Percentiles rank a stretch among this genome's conserved stretches.
Evolutionary conservation across 1,284 basidiomycete genomes (phyloP).

Genomic region (Ganoderma boninense): DNA sequence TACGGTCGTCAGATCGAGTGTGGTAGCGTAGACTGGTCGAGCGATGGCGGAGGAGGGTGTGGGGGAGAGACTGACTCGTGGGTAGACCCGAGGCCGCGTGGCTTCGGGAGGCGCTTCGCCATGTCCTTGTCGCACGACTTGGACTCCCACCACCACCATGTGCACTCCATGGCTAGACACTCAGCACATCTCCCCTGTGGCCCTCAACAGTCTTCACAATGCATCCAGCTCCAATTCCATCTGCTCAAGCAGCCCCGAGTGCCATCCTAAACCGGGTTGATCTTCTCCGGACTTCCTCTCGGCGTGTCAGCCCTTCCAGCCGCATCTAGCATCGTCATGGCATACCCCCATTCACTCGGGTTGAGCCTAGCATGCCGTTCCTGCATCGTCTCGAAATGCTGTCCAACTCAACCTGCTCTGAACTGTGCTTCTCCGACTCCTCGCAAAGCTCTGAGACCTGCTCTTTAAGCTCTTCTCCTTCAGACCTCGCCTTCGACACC

Average conservation of each 20-base stretch:
- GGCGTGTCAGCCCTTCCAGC: slow-evolving; percentile 9
- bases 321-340: neutral
- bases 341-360: neutral
- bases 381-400: slow-evolving; percentile 1
- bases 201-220: too few species aligned
- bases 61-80: neutral
- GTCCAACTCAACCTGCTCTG: slow-evolving; percentile 7
- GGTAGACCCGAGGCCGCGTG: neutral
- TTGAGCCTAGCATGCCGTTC: slow-evolving; percentile 6
- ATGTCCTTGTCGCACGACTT: neutral
- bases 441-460: slow-evolving; percentile 5
- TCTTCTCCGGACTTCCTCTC: neutral
- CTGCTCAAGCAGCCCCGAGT: neutral
- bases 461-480: neutral
- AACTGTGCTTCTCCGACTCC: neutral
- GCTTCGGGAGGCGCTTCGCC: neutral
- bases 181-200: neutral
- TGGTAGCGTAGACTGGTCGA: neutral
- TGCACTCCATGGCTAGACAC: neutral
- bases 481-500: slow-evolving; percentile 4
- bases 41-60: neutral
- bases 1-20: slow-evolving; percentile 1
- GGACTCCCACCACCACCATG: neutral
- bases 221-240: too few species aligned
- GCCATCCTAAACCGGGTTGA: neutral